Conservation (phyloP, 192 early-diverging fungal genomes). For the Backusella sp. region DNA sequence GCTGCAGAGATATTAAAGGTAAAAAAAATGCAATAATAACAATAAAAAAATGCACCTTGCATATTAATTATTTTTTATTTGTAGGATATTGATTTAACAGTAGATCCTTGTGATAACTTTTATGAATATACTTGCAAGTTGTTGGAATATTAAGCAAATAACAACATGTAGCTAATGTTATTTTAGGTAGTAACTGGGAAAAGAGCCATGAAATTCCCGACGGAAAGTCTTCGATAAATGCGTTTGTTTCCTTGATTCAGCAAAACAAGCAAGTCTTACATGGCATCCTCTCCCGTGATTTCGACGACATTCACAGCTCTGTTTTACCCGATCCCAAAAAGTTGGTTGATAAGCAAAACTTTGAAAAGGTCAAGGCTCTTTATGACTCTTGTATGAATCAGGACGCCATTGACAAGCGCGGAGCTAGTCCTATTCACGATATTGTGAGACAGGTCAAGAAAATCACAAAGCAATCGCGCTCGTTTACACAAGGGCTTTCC, state of each 20-base stretch:
- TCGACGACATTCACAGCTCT: constrained; percentile 27
- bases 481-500: constrained; percentile 6
- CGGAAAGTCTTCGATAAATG: constrained; percentile 45
- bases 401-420: constrained; percentile 37
- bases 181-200: constrained; percentile 55
- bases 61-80: background rate
- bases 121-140: constrained; percentile 61
- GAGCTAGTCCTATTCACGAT: constrained; percentile 43
- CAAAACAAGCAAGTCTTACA: constrained; percentile 42
- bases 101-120: constrained; percentile 70
- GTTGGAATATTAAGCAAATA: background rate
- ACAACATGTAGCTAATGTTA: background rate
- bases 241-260: constrained; percentile 13
- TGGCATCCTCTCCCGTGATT: constrained; percentile 46
- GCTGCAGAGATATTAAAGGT: constrained; percentile 54
- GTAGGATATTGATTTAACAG: constrained; percentile 51
- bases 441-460: constrained; percentile 39
- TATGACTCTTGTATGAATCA: constrained; percentile 62
- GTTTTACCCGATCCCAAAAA: constrained; percentile 42
- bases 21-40: background rate
- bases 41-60: background rate
- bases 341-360: constrained; percentile 52
- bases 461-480: background rate
- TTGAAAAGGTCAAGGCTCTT: constrained; percentile 56
- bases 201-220: constrained; percentile 60